These are phyloP conservation scores for Dipodascopsis uninucleata DNA, from an alignment of 805 yeast genomes.

Conservation along the genomic window DNA sequence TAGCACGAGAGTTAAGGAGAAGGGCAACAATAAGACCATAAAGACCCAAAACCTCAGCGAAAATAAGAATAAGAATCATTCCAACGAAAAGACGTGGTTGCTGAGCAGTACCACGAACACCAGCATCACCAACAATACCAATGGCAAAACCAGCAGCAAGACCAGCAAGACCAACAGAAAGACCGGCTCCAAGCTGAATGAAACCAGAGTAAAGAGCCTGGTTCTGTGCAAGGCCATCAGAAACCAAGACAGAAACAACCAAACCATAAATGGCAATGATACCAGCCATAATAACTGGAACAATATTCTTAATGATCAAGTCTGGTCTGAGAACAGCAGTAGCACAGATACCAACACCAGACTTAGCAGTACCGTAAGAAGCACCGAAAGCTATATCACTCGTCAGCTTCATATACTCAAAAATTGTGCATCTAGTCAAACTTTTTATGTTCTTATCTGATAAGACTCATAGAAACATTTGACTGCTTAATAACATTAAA, in stretches of 20 bases:
- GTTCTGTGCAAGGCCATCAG: constrained; percentile 75
- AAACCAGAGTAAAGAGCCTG: constrained; percentile 93
- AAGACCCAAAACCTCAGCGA: constrained; percentile 90
- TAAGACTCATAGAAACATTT: neutral
- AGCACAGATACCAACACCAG: constrained; percentile 97
- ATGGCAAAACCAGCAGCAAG: constrained; percentile 95
- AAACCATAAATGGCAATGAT: constrained; percentile 94
- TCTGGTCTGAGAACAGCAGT: constrained; percentile 98
- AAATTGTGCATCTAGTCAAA: too few relatives aligned
- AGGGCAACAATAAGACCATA: constrained; percentile 98
- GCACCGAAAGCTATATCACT: constrained; percentile 94
- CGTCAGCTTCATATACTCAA: constrained; percentile 7
- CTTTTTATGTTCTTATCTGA: too few relatives aligned
- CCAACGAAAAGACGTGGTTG: constrained; percentile 88
- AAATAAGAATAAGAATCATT: constrained; percentile 81
- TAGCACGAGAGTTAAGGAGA: constrained; percentile 95
- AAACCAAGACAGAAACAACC: constrained; percentile 93
- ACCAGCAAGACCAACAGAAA: constrained; percentile 94
- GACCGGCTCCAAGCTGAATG: constrained; percentile 95
- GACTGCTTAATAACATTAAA: neutral
- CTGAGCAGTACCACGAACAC: constrained; percentile 82
- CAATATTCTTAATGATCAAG: constrained; percentile 79
- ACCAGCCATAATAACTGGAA: constrained; percentile 98
- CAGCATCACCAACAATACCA: constrained; percentile 92
- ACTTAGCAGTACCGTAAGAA: constrained; percentile 96